Evolutionary conservation across 2,329 filamentous ascomycete species (phyloP).

Genomic region (Ophiostoma sp.): DNA sequence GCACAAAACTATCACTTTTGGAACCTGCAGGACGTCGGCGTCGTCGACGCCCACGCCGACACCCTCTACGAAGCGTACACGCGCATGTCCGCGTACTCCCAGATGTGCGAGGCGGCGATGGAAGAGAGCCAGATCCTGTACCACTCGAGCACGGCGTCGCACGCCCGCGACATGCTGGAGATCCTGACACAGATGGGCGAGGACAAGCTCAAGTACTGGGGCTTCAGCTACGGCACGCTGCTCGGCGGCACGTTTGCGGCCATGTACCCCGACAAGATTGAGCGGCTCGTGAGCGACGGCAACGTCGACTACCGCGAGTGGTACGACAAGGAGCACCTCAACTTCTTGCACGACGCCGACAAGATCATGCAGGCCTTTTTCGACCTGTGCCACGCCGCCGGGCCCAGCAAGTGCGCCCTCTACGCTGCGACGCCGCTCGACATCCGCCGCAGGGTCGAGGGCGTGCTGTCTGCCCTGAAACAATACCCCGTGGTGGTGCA

Average conservation of each 20-base stretch:
- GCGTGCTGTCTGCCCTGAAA: slow-evolving; percentile 40
- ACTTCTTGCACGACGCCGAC: slow-evolving; percentile 52
- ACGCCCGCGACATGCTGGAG: slow-evolving; percentile 46
- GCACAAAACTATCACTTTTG: slow-evolving; percentile 41
- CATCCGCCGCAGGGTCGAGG: slow-evolving; percentile 39
- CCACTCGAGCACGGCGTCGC: slow-evolving; percentile 42
- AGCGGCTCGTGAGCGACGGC: slow-evolving; percentile 48
- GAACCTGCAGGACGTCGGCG: slow-evolving; percentile 41
- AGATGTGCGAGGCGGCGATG: slow-evolving; percentile 41
- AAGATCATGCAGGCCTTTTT: slow-evolving; percentile 50
- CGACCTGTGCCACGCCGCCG: slow-evolving; percentile 48
- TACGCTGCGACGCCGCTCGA: slow-evolving; percentile 35
- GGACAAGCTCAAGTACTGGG: slow-evolving; percentile 47
- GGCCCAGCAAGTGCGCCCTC: slow-evolving; percentile 45
- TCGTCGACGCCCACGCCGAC: slow-evolving; percentile 45
- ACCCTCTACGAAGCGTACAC: slow-evolving; percentile 44
- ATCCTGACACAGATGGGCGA: slow-evolving; percentile 41
- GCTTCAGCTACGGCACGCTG: slow-evolving; percentile 51
- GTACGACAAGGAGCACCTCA: slow-evolving; percentile 42
- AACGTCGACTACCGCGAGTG: slow-evolving; percentile 53
- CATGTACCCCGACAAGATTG: slow-evolving; percentile 48
- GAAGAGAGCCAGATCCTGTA: slow-evolving; percentile 36
- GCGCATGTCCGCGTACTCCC: slow-evolving; percentile 40
- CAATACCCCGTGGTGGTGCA: slow-evolving; percentile 42
- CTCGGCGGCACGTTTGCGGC: slow-evolving; percentile 49